Evolutionary conservation across 805 yeast genomes (phyloP), one percentile per base, ranked within the genome.

Genomic region (Kluyveromyces nonfermentans): DNA sequence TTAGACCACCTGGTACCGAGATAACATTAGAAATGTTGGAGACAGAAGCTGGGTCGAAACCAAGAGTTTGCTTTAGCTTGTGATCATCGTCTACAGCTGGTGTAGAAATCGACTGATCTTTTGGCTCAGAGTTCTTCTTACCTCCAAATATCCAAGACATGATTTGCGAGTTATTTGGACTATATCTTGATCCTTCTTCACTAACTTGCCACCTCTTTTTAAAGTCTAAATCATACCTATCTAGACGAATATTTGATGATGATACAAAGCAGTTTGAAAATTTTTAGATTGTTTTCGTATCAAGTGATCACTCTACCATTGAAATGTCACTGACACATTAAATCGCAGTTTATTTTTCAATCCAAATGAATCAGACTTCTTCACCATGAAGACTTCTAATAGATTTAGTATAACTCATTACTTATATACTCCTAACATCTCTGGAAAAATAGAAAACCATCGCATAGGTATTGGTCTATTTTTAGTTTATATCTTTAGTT

Each of bases 41-140:
- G 34, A 80, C 79, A 49, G 78, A 71, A 35, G 73, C 60, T 20
- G 87, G 82, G 59, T 82, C 87, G 59, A 82, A 80, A 18, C 85
- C 85, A 12, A 67, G 51, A 33, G 49, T 48, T 31, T 49, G 37
- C 32, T 54, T 50, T 31, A 55, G 40, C 38, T 55, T 53, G 19
- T 56, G 51, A 45, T 48, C 52, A 21, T 48, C 48, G 8, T 37
- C 41, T 22, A 17, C n/a, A 15, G 34, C 44, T 17, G 47, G 18
- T n/a, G 37, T 30, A 49, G 40, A 30, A 37, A 46, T 50, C 36
- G 45, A 42, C 34, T 45, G 50, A 34, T 49, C 44, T 14, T 45
- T 35, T 41, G 43, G 44, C 25, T 49, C 32, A 35, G 40, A 42
- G 34, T 46, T 30, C 18, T 47, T 51, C 37, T 46, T 45, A 37